Evolutionary conservation across 1,284 basidiomycete genomes (phyloP).

Genomic region (Sporisorium sorghi): DNA sequence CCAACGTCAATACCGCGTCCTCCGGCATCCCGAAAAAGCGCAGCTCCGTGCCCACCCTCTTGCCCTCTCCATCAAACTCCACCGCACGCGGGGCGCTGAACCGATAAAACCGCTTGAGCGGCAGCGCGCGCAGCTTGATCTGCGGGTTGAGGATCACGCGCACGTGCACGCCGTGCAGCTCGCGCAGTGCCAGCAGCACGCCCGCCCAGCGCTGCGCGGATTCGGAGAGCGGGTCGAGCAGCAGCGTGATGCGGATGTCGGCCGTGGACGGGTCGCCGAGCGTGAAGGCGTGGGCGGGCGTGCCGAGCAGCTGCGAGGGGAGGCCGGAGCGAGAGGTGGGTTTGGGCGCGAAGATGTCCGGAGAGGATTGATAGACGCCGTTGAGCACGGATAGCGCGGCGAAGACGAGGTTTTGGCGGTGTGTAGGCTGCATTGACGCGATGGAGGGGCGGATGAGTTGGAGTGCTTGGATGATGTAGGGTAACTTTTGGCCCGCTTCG

Average conservation of each 20-base stretch:
- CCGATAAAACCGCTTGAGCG: constrained; percentile 93
- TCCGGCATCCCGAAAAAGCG: constrained; percentile 70
- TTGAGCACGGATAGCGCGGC: constrained; percentile 44
- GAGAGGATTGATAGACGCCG: constrained; percentile 23
- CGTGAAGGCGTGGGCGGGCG: constrained; percentile 70
- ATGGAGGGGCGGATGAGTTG: constrained; percentile 18
- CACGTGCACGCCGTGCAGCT: constrained; percentile 51
- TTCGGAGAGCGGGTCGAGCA: constrained; percentile 88
- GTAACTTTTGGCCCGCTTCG: constrained; percentile 47
- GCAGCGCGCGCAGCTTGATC: constrained; percentile 75
- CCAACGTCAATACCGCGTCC: constrained; percentile 85
- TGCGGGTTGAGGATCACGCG: constrained; percentile 61
- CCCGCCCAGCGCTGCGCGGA: constrained; percentile 85
- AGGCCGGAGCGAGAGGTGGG: constrained; percentile 28
- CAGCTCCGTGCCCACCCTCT: constrained; percentile 61
- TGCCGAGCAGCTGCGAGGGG: constrained; percentile 34
- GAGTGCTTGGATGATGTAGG: constrained; percentile 34
- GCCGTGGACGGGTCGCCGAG: constrained; percentile 79
- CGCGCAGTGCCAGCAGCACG: constrained; percentile 69
- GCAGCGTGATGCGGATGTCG: constrained; percentile 78
- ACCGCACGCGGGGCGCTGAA: constrained; percentile 77
- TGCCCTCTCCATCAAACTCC: constrained; percentile 78
- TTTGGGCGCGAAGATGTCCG: constrained; percentile 21
- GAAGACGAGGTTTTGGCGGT: constrained; percentile 48
- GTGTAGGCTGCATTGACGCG: constrained; percentile 10